Conservation (phyloP, 257 asterid genomes). For the Solanum chaucha region DNA sequence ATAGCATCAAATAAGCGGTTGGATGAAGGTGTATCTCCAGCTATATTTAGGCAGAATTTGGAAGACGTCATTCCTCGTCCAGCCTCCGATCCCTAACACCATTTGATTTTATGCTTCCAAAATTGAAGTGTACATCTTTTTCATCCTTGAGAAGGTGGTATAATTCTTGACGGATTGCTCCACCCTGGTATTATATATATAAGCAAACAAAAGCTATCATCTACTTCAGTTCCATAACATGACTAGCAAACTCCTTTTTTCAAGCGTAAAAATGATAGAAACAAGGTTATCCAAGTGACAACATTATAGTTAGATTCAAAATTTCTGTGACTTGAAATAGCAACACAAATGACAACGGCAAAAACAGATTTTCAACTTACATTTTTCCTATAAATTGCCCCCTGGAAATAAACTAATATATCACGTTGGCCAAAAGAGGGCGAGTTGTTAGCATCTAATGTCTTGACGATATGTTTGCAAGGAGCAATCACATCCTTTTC, state of each 20-base stretch:
- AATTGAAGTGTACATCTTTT: slow-evolving; percentile 48
- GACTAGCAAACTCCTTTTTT: not conserved
- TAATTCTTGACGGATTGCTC: slow-evolving; percentile 56
- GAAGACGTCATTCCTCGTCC: slow-evolving; percentile 67
- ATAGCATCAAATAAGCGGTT: slow-evolving; percentile 82
- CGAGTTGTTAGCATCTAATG: slow-evolving; percentile 22
- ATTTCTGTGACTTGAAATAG: not conserved
- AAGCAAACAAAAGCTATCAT: not conserved
- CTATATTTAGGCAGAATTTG: slow-evolving; percentile 67
- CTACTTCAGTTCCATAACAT: not conserved
- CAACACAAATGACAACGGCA: not conserved
- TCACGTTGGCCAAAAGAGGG: slow-evolving; percentile 39
- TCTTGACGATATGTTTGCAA: slow-evolving; percentile 69
- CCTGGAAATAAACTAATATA: slow-evolving; percentile 54
- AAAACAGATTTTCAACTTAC: slow-evolving; percentile 31
- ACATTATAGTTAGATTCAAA: too few relatives aligned
- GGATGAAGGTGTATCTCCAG: slow-evolving; percentile 89
- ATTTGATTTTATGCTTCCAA: slow-evolving; percentile 42
- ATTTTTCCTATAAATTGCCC: slow-evolving; percentile 71
- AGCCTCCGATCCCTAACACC: slow-evolving; percentile 34
- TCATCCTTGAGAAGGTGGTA: slow-evolving; percentile 58
- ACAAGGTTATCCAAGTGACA: not conserved
- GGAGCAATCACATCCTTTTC: slow-evolving; percentile 81
- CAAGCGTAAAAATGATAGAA: not conserved
- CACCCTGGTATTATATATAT: slow-evolving; percentile 36